Evolutionary conservation across 2,329 filamentous ascomycete genomes (phyloP).

Genomic region (Venturiaceae sp.): DNA sequence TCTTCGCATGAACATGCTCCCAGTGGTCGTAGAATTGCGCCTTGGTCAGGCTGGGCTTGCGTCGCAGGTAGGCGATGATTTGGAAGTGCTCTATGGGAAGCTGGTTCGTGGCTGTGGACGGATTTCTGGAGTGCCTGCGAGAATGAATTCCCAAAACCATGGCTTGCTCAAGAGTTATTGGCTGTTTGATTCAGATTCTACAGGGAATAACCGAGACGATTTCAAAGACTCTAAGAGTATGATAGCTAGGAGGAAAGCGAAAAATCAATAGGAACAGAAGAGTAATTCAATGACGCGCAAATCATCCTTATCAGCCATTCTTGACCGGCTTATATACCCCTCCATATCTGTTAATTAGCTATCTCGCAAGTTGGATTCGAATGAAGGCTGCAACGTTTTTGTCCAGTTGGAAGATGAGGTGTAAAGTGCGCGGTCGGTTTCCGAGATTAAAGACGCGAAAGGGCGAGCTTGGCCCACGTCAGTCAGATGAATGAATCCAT

Average conservation of each 20-base stretch:
- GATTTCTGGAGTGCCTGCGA: not conserved
- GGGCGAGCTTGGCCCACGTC: not conserved
- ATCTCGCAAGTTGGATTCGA: not conserved
- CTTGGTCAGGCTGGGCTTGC: slow-evolving; percentile 18
- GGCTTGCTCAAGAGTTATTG: not conserved
- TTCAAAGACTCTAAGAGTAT: too few species aligned
- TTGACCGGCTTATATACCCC: not conserved
- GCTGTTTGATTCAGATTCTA: not conserved
- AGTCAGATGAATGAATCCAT: not conserved
- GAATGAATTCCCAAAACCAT: not conserved
- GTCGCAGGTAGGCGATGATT: slow-evolving; percentile 16
- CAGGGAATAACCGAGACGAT: not conserved
- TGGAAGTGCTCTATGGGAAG: slow-evolving; percentile 11
- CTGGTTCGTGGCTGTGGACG: not conserved
- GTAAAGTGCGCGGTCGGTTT: not conserved
- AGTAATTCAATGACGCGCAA: not conserved
- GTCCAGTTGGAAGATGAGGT: not conserved
- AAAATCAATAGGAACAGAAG: not conserved
- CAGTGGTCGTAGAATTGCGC: slow-evolving; percentile 26
- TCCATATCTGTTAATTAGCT: not conserved
- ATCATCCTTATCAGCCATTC: not conserved
- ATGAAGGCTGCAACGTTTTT: not conserved
- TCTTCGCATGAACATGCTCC: slow-evolving; percentile 21
- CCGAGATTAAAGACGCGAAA: not conserved
- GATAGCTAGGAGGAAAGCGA: not conserved